Percentiles rank a stretch among this genome's conserved stretches.
phyloP scores from a whole-genome alignment of 495 filamentous ascomycete genomes.

The Aspergillus nidulans region DNA sequence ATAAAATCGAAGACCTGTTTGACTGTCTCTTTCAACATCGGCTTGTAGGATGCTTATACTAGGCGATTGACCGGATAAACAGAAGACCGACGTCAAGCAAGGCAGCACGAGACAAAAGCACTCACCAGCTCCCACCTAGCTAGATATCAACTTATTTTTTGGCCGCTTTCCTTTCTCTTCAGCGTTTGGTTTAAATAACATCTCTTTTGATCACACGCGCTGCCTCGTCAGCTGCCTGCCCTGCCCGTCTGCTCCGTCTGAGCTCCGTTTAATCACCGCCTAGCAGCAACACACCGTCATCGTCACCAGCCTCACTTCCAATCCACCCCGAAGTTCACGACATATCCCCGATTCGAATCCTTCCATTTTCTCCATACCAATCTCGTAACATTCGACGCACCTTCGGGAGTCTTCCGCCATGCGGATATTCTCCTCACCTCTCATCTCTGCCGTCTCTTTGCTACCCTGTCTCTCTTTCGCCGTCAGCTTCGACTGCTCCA shows the following conservation, averaged over 20 bases:
- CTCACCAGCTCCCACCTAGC: not conserved
- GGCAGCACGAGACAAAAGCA: not conserved
- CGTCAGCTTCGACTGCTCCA: constrained; percentile 56
- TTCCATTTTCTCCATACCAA: not conserved
- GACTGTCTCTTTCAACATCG: no score
- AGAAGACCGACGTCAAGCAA: constrained; percentile 3
- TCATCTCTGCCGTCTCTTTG: constrained; percentile 45
- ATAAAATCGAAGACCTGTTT: no score
- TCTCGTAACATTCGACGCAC: not conserved
- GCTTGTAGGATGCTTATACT: not conserved
- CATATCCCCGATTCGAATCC: not conserved
- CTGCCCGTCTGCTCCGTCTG: constrained; percentile 5
- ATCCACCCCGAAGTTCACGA: not conserved
- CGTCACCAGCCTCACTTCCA: constrained; percentile 2
- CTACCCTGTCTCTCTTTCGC: constrained; percentile 38
- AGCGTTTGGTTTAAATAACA: not conserved
- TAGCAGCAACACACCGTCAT: constrained; percentile 5
- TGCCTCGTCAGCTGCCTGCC: constrained; percentile 9
- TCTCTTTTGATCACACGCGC: constrained; percentile 4
- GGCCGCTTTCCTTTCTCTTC: not conserved
- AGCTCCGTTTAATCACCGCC: constrained; percentile 8
- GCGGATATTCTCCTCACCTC: constrained; percentile 33
- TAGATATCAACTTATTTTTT: not conserved
- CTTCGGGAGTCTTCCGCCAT: constrained; percentile 22
- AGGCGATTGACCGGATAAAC: not conserved